phyloP scores from a whole-genome alignment of 2,329 filamentous ascomycete species.

The Aspergillus costaricaensis region DNA sequence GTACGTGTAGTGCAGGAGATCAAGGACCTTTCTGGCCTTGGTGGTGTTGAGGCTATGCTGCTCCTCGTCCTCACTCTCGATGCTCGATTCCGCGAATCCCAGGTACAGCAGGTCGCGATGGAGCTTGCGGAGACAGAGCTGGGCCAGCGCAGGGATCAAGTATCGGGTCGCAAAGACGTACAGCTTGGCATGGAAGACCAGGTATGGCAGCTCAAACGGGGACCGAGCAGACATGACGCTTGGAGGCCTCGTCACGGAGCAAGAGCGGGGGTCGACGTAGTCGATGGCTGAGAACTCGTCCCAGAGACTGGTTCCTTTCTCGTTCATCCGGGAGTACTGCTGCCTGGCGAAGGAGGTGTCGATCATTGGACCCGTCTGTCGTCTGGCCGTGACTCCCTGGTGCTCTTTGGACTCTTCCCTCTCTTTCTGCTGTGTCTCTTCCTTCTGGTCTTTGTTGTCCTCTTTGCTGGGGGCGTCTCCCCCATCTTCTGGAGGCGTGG shows the following conservation, averaged over 20 bases:
- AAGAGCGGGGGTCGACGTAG: slow-evolving; percentile 33
- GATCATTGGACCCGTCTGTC: slow-evolving; percentile 26
- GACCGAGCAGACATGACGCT: slow-evolving; percentile 14
- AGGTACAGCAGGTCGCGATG: slow-evolving; percentile 40
- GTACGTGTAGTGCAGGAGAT: slow-evolving; percentile 43
- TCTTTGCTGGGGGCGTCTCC: neutral
- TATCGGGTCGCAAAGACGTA: slow-evolving; percentile 48
- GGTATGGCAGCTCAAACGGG: slow-evolving; percentile 37
- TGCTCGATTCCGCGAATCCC: slow-evolving; percentile 25
- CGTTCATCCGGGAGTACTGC: slow-evolving; percentile 30
- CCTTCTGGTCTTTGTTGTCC: neutral
- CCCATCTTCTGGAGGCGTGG: slow-evolving; percentile 14
- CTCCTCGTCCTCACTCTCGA: slow-evolving; percentile 23
- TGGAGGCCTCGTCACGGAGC: slow-evolving; percentile 10
- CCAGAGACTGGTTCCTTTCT: slow-evolving; percentile 39
- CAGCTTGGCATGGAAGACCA: slow-evolving; percentile 47
- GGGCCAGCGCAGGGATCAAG: slow-evolving; percentile 42
- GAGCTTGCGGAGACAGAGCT: slow-evolving; percentile 44
- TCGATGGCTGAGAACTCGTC: slow-evolving; percentile 41
- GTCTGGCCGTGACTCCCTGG: neutral
- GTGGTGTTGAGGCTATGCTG: slow-evolving; percentile 27
- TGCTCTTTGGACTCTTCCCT: neutral
- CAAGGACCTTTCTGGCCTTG: slow-evolving; percentile 39
- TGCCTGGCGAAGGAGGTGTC: slow-evolving; percentile 43
- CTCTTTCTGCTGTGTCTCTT: neutral